A percentile compares a stretch with the other conserved stretches of the same genome.
These are phyloP conservation scores for Podaxis sp. DNA, from an alignment of 768 basidiomycete genomes.

Conservation along the genomic window DNA sequence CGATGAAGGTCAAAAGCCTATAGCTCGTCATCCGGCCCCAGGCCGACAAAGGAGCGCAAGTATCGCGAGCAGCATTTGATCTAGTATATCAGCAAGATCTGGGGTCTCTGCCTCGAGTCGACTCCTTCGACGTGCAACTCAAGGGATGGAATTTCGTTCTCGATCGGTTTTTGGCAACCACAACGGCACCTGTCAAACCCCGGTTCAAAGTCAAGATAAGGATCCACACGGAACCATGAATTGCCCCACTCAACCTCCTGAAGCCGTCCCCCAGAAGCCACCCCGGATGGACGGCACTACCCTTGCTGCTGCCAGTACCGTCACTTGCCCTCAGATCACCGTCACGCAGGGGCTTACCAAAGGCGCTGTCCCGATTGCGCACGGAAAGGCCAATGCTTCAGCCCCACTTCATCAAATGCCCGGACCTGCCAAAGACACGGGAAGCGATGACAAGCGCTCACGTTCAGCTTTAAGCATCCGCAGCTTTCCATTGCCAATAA, in stretches of 20 bases:
- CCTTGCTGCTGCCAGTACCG: neutral
- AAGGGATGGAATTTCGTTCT: conserved; percentile 9
- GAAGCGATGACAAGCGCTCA: neutral
- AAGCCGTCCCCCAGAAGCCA: neutral
- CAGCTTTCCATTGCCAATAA: conserved; percentile 1
- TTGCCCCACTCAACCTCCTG: neutral
- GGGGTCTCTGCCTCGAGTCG: conserved; percentile 3
- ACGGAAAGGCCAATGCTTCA: conserved; percentile 1
- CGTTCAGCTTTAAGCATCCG: conserved; percentile 5
- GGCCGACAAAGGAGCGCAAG: conserved; percentile 8
- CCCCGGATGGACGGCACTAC: neutral
- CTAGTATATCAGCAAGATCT: conserved; percentile 7
- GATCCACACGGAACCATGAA: neutral
- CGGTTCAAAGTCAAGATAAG: conserved; percentile 4
- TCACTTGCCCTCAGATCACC: neutral
- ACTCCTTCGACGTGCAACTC: conserved; percentile 8
- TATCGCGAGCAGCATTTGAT: conserved; percentile 5
- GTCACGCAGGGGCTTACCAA: conserved; percentile 1
- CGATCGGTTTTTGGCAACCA: neutral
- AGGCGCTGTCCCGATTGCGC: neutral
- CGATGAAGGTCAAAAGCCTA: neutral
- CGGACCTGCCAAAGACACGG: neutral
- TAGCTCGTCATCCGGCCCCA: conserved; percentile 2
- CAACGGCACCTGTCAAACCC: neutral
- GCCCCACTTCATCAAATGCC: conserved; percentile 1